Evolutionary conservation across 208 protist genomes (phyloP).

Genomic region (Crithidia fasciculata): DNA sequence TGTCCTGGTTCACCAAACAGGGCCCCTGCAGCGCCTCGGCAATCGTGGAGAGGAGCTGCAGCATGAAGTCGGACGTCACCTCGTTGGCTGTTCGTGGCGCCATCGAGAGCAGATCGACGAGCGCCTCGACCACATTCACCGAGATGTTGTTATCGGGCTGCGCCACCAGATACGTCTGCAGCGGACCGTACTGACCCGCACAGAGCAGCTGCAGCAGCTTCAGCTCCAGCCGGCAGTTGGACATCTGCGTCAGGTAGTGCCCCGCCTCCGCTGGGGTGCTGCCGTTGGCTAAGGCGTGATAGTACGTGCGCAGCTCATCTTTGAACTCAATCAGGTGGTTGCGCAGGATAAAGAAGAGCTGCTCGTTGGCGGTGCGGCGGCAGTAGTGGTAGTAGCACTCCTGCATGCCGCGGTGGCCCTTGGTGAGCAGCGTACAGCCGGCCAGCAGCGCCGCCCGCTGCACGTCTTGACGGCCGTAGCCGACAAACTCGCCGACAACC

Average conservation of each 20-base stretch:
- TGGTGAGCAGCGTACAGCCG: constrained; percentile 37
- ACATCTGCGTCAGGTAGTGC: constrained; percentile 36
- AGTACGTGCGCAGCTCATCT: constrained; percentile 39
- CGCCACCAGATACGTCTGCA: constrained; percentile 65
- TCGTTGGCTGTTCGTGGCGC: constrained; percentile 41
- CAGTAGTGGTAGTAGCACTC: constrained; percentile 50
- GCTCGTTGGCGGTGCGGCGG: constrained; percentile 42
- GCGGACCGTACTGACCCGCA: constrained; percentile 54
- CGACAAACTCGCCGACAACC: constrained; percentile 42
- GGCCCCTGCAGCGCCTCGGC: constrained; percentile 61
- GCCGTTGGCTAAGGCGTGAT: constrained; percentile 28
- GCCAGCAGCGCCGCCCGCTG: constrained; percentile 39
- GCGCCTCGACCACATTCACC: constrained; percentile 64
- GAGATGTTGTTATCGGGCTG: constrained; percentile 69
- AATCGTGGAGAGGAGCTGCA: constrained; percentile 54
- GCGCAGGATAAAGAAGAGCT: constrained; percentile 48
- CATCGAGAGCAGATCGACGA: constrained; percentile 57
- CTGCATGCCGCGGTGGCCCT: constrained; percentile 53
- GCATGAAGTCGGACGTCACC: constrained; percentile 42
- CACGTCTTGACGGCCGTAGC: constrained; percentile 35
- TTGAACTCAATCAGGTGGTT: constrained; percentile 47
- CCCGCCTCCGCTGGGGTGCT: constrained; percentile 28
- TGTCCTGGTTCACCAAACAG: constrained; percentile 59
- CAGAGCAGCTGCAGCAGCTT: constrained; percentile 71
- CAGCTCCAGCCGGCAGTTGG: constrained; percentile 42